Conservation (phyloP, 257 asterid genomes). For the Fraxinus americana region DNA sequence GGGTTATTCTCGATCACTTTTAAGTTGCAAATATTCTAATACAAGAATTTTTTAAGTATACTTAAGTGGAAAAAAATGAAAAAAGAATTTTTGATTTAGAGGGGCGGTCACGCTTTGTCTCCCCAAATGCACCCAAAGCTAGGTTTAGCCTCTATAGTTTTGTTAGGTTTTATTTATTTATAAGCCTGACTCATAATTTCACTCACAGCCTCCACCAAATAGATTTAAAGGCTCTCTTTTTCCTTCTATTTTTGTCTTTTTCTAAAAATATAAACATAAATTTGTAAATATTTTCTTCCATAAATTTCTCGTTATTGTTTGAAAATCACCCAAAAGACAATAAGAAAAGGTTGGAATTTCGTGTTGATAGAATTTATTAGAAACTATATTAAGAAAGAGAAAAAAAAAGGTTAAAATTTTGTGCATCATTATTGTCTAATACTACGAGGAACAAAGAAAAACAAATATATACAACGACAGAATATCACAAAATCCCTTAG, state of each 20-base stretch:
- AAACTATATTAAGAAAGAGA: too few relatives aligned
- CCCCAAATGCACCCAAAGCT: not conserved
- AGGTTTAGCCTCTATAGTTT: not conserved
- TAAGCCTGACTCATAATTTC: conserved; percentile 5
- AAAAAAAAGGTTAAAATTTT: too few relatives aligned
- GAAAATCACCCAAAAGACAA: too few relatives aligned
- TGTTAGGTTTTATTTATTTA: not conserved
- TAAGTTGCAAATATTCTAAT: not conserved
- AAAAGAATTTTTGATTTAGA: conserved; percentile 5
- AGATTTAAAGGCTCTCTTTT: not conserved
- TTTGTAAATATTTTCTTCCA: not conserved
- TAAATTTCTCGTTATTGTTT: too few relatives aligned
- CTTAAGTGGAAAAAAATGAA: not conserved
- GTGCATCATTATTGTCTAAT: too few relatives aligned
- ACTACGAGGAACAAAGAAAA: too few relatives aligned
- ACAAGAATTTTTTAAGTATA: not conserved
- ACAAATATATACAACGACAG: too few relatives aligned
- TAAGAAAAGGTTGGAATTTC: too few relatives aligned
- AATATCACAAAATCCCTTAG: too few relatives aligned
- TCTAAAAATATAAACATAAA: not conserved
- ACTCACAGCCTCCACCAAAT: not conserved
- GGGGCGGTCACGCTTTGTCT: conserved; percentile 30
- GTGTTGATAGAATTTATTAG: too few relatives aligned
- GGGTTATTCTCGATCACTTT: too few relatives aligned
- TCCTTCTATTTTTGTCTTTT: not conserved